Evolutionary conservation across 768 basidiomycete species (phyloP), one percentile per base, ranked within the genome.

Genomic region (Kwoniella newhampshirensis): DNA sequence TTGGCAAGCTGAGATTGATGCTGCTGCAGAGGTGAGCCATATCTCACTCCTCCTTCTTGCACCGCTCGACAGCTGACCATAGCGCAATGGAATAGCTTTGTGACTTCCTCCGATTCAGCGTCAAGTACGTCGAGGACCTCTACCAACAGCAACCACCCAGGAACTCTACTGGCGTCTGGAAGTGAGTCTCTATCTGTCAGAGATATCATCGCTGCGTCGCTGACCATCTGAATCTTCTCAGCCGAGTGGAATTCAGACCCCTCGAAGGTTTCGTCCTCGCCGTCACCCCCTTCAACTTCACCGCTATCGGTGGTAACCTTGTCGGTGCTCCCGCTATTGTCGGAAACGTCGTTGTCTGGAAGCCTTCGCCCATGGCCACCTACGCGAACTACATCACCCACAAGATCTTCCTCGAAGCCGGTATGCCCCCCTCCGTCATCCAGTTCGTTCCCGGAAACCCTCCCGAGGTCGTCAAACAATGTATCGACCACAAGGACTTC

Each of bases 1-100:
- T 15, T 99, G 96, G 96, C 96, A 99, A 79, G 96, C 96, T 15
- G 96, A 99, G 81, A 98, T 99, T 62, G 96, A 99, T 76, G 91
- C 96, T 52, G 96, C 92, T 17, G 94, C 96, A 3, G 96, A 99
- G 86, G 91, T 90, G 55, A 40, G 83, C 51, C 4, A 8, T n/a
- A n/a, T n/a, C n/a, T n/a, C n/a, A n/a, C n/a, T n/a, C n/a, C n/a
- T n/a, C n/a, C n/a, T n/a, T n/a, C n/a, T n/a, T n/a, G n/a, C n/a
- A n/a, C n/a, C 12, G 32, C 2, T 0, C 27, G n/a, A 49, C 32
- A 59, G 42, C 54, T 56, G 35, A 46, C 36, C 3, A n/a, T 7
- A 7, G 26, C 36, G 28, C 39, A 23, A 1, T 67, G 5, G 5
- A 25, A 1, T 27, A 84, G 92, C 80, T 97, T 54, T 77, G 83